phyloP scores from a whole-genome alignment of 2,329 filamentous ascomycete genomes.

The Colletotrichum euphorbiae region DNA sequence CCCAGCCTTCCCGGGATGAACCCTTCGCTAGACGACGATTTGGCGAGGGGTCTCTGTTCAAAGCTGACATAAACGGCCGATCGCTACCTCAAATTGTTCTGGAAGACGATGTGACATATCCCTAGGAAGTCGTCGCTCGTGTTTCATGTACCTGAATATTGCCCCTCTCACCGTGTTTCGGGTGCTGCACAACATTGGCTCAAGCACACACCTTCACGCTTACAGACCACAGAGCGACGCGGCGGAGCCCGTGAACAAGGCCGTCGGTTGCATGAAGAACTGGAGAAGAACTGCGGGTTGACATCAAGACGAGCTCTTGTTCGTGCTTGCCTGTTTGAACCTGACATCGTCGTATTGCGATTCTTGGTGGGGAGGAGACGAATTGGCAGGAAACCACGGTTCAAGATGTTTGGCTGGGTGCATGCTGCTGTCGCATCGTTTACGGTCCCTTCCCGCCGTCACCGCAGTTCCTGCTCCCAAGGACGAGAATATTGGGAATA shows the following conservation, averaged over 20 bases:
- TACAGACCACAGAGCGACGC: slow-evolving; percentile 31
- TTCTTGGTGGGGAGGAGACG: slow-evolving; percentile 20
- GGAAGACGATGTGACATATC: slow-evolving; percentile 41
- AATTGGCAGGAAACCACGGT: slow-evolving; percentile 28
- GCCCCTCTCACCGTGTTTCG: slow-evolving; percentile 44
- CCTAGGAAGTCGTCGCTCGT: slow-evolving; percentile 31
- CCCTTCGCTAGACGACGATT: slow-evolving; percentile 3
- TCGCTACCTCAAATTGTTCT: slow-evolving; percentile 40
- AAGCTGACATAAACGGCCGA: slow-evolving; percentile 35
- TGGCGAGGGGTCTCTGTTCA: slow-evolving; percentile 15
- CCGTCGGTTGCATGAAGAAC: slow-evolving; percentile 33
- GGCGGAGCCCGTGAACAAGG: slow-evolving; percentile 29
- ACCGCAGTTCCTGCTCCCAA: slow-evolving; percentile 8
- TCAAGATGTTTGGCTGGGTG: slow-evolving; percentile 35
- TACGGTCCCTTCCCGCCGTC: slow-evolving; percentile 24
- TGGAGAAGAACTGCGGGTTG: slow-evolving; percentile 36
- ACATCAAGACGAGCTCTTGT: slow-evolving; percentile 38
- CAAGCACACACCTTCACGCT: slow-evolving; percentile 34
- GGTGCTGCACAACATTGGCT: slow-evolving; percentile 44
- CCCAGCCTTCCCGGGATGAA: slow-evolving; percentile 9
- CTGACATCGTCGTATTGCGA: slow-evolving; percentile 17
- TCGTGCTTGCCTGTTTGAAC: slow-evolving; percentile 15
- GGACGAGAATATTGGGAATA: slow-evolving; percentile 14
- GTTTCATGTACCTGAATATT: slow-evolving; percentile 46
- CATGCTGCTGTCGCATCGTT: slow-evolving; percentile 37